A percentile compares a stretch with the other conserved stretches of the same genome.
Evolutionary conservation across 2,329 filamentous ascomycete genomes (phyloP).

Genomic region (Colletotrichum simmondsii): DNA sequence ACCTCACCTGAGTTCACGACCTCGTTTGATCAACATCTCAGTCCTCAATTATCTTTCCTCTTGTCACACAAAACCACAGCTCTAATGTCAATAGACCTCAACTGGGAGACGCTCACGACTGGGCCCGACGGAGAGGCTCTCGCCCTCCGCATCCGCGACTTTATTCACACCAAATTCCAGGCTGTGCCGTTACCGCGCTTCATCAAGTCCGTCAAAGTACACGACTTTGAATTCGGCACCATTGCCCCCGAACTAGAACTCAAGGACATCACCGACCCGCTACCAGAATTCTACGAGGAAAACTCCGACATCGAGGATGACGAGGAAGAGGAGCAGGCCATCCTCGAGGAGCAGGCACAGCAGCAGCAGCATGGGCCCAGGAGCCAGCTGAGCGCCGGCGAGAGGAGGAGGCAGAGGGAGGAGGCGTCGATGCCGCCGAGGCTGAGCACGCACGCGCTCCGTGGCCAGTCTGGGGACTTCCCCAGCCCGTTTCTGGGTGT

Average conservation of each 20-base stretch:
- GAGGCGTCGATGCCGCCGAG: constrained; percentile 46
- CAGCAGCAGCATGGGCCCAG: constrained; percentile 30
- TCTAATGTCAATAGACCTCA: constrained; percentile 94
- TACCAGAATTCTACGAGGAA: constrained; percentile 96
- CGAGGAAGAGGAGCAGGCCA: constrained; percentile 49
- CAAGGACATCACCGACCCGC: constrained; percentile 95
- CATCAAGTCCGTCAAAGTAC: constrained; percentile 95
- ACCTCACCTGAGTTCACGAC: background rate
- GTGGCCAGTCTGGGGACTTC: constrained; percentile 50
- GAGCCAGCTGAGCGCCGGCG: constrained; percentile 34
- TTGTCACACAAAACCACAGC: background rate
- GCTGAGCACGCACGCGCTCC: constrained; percentile 49
- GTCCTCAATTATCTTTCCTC: background rate
- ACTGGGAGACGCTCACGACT: constrained; percentile 92
- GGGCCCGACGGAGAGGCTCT: constrained; percentile 88
- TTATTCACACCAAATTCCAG: constrained; percentile 97
- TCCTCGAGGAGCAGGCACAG: constrained; percentile 43
- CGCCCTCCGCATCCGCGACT: constrained; percentile 87
- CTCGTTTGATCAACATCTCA: background rate
- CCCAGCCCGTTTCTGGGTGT: constrained; percentile 68
- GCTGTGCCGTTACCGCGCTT: constrained; percentile 90
- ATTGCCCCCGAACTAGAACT: constrained; percentile 88
- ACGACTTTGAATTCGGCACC: constrained; percentile 91
- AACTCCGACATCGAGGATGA: constrained; percentile 67
- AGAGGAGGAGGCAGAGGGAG: constrained; percentile 35